Evolutionary conservation across 352 stramenopile species (phyloP).

Genomic region (Phytopythium aichiense): DNA sequence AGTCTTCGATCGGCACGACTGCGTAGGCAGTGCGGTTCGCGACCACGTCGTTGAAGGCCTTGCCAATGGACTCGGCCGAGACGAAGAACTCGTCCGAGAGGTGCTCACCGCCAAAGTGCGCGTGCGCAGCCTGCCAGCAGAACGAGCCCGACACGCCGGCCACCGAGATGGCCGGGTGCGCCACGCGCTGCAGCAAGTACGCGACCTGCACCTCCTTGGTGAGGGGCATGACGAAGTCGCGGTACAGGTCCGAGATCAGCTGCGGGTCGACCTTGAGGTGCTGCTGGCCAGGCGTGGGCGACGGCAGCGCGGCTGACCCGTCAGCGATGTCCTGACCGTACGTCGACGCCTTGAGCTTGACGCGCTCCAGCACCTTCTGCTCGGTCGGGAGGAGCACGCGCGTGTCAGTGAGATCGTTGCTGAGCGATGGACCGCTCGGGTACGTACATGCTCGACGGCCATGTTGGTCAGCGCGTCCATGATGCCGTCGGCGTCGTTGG

Average conservation of each 20-base stretch:
- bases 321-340: constrained; percentile 91
- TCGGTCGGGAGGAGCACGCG: neutral
- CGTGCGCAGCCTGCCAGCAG: constrained; percentile 66
- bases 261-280: constrained; percentile 94
- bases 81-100: constrained; percentile 51
- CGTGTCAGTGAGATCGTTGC: neutral
- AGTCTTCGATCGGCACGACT: constrained; percentile 86
- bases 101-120: constrained; percentile 53
- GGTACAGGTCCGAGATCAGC: constrained; percentile 96
- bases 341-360: constrained; percentile 95
- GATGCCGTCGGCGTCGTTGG: constrained; percentile 93
- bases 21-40: constrained; percentile 78
- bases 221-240: constrained; percentile 97
- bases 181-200: constrained; percentile 83
- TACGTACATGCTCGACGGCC: constrained; percentile 85
- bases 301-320: constrained; percentile 17
- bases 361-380: constrained; percentile 87
- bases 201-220: constrained; percentile 98
- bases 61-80: constrained; percentile 50
- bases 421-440: constrained; percentile 7
- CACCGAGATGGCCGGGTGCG: constrained; percentile 74
- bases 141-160: constrained; percentile 68
- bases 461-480: constrained; percentile 95
- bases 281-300: constrained; percentile 21
- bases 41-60: constrained; percentile 78